Conservation (phyloP, 768 basidiomycete species). For the Coprinopsis sp. region DNA sequence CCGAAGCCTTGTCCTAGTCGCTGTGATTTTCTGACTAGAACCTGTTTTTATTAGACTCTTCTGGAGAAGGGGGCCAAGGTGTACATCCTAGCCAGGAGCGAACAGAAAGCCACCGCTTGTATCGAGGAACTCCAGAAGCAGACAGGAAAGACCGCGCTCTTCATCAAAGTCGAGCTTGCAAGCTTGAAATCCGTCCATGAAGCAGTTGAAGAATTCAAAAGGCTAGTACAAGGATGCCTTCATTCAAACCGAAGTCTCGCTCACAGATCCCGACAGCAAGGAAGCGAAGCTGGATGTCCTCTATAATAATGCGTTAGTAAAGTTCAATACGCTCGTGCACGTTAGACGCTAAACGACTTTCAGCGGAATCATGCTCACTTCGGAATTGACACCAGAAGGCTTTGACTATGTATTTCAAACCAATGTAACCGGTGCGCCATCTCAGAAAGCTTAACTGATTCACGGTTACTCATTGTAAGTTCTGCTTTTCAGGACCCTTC, state of each 20-base stretch:
- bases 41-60: conserved; percentile 38
- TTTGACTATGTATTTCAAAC: conserved; percentile 56
- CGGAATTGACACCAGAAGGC: conserved; percentile 43
- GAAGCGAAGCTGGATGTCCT: conserved; percentile 40
- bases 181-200: conserved; percentile 35
- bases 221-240: conserved; percentile 25
- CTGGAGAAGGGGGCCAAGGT: conserved; percentile 59
- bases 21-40: too few relatives aligned
- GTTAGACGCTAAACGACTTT: conserved; percentile 16
- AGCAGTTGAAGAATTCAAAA: conserved; percentile 36
- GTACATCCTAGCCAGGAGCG: conserved; percentile 48
- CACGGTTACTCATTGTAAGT: conserved; percentile 17
- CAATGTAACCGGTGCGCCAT: conserved; percentile 41
- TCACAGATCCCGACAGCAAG: conserved; percentile 21
- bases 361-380: conserved; percentile 45
- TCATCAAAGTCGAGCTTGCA: conserved; percentile 39
- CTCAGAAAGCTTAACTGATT: conserved; percentile 10
- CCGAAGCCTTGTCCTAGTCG: too few relatives aligned
- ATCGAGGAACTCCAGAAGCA: conserved; percentile 47
- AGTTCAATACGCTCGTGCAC: neutral
- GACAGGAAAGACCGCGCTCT: conserved; percentile 41
- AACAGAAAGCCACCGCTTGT: conserved; percentile 40
- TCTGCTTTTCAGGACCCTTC: conserved; percentile 44
- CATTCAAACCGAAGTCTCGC: conserved; percentile 9
- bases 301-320: conserved; percentile 42